A percentile compares a stretch with the other conserved stretches of the same genome.
phyloP scores from a whole-genome alignment of 1,139 yeast species.

The Yamadazyma diospyri region DNA sequence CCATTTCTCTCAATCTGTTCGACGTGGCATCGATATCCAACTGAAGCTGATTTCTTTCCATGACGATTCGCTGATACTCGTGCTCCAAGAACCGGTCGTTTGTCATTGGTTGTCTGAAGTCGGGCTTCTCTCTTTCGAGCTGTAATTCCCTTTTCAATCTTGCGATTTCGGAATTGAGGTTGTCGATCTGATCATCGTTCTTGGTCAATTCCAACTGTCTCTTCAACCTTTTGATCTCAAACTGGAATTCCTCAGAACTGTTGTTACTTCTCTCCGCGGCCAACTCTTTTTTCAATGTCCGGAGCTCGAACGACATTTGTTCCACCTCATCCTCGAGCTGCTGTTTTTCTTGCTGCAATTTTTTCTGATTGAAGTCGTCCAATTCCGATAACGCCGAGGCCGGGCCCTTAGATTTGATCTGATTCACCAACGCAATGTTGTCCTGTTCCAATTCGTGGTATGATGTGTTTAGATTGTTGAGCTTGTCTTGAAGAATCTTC shows the following conservation, averaged over 20 bases:
- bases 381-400: constrained; percentile 20
- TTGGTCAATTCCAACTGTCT: constrained; percentile 27
- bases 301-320: constrained; percentile 9
- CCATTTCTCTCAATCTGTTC: constrained; percentile 18
- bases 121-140: constrained; percentile 4
- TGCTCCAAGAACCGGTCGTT: constrained; percentile 11
- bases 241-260: constrained; percentile 12
- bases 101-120: neutral
- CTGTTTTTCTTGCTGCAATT: constrained; percentile 19
- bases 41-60: constrained; percentile 18
- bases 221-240: constrained; percentile 28
- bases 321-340: constrained; percentile 9
- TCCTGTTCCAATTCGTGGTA: constrained; percentile 19
- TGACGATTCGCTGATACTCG: constrained; percentile 16
- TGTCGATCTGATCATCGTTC: constrained; percentile 12
- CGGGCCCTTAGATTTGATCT: constrained; percentile 13
- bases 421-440: constrained; percentile 10
- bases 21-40: constrained; percentile 13
- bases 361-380: constrained; percentile 19
- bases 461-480: constrained; percentile 11
- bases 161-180: constrained; percentile 15
- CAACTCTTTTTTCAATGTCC: constrained; percentile 15
- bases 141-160: constrained; percentile 38
- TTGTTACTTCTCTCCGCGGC: constrained; percentile 12
- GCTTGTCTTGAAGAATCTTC: constrained; percentile 11